A percentile compares a stretch with the other conserved stretches of the same genome.
These are phyloP conservation scores for Trypanosoma cruzi DNA, from an alignment of 208 protist species.

Conservation along the genomic window DNA sequence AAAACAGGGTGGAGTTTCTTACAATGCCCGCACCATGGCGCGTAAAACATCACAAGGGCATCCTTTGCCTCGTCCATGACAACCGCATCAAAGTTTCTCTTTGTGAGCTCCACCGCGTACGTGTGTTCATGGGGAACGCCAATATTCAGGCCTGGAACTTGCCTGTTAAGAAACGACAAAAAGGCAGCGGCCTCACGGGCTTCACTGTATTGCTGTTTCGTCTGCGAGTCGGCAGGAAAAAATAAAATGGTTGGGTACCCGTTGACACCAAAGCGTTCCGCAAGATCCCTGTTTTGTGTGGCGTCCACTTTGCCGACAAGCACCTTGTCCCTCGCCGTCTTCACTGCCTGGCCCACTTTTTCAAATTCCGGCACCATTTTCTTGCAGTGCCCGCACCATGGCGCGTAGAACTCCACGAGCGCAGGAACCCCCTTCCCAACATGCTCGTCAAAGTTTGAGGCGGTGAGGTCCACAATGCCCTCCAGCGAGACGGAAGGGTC, in stretches of 20 bases:
- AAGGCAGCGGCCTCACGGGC: constrained; percentile 39
- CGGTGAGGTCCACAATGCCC: constrained; percentile 46
- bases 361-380: constrained; percentile 42
- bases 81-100: constrained; percentile 38
- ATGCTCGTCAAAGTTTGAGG: constrained; percentile 54
- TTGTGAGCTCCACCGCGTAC: constrained; percentile 40
- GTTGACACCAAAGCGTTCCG: constrained; percentile 35
- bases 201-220: constrained; percentile 40
- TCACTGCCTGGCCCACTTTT: constrained; percentile 19
- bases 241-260: constrained; percentile 78
- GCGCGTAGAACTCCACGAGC: constrained; percentile 92
- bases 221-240: constrained; percentile 40
- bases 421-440: constrained; percentile 58
- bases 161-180: constrained; percentile 40
- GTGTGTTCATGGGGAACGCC: constrained; percentile 28
- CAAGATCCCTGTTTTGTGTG: constrained; percentile 43
- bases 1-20: constrained; percentile 74
- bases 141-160: constrained; percentile 30
- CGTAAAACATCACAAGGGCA: constrained; percentile 79
- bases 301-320: constrained; percentile 77
- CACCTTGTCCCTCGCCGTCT: constrained; percentile 34
- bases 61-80: constrained; percentile 49
- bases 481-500: constrained; percentile 37
- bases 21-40: constrained; percentile 89
- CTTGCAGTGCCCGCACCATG: constrained; percentile 90